Conservation (phyloP, 2,329 filamentous ascomycete species). For the Colletotrichum sp. region DNA sequence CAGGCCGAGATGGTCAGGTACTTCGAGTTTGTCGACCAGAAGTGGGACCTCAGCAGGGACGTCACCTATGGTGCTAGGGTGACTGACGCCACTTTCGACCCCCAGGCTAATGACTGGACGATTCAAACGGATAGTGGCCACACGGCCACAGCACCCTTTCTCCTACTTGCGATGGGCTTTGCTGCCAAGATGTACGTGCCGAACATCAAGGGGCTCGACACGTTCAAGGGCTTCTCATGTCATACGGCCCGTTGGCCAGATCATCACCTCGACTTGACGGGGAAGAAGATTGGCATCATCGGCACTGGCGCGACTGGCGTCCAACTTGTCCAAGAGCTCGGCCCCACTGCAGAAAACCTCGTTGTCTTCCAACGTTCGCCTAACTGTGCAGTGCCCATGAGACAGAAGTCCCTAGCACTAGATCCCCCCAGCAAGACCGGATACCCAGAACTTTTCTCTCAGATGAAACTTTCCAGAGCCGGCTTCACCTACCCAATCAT, state of each 20-base stretch:
- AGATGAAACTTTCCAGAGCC: background rate
- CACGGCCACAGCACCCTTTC: conserved; percentile 35
- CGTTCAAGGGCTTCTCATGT: background rate
- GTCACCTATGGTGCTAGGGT: conserved; percentile 46
- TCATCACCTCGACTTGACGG: background rate
- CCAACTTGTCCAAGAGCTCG: conserved; percentile 25
- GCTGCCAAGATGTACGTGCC: conserved; percentile 43
- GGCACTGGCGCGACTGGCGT: conserved; percentile 23
- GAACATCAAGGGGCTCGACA: conserved; percentile 30
- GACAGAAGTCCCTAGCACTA: background rate
- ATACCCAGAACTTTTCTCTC: background rate
- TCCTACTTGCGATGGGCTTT: conserved; percentile 46
- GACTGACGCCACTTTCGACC: conserved; percentile 41
- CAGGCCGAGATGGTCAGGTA: conserved; percentile 43
- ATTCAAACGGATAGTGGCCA: conserved; percentile 40
- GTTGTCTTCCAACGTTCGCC: conserved; percentile 25
- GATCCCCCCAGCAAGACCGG: background rate
- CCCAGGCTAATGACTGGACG: conserved; percentile 36
- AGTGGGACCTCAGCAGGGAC: conserved; percentile 44
- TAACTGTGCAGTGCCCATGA: conserved; percentile 12
- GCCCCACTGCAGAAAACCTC: conserved; percentile 14
- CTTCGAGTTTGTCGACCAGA: conserved; percentile 46
- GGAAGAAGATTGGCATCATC: conserved; percentile 19
- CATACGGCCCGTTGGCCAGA: background rate
- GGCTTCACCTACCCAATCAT: background rate